Percentiles rank a stretch among this genome's conserved stretches.
phyloP scores from a whole-genome alignment of 176 grass and related monocot species.

The Oryza australiensis region DNA sequence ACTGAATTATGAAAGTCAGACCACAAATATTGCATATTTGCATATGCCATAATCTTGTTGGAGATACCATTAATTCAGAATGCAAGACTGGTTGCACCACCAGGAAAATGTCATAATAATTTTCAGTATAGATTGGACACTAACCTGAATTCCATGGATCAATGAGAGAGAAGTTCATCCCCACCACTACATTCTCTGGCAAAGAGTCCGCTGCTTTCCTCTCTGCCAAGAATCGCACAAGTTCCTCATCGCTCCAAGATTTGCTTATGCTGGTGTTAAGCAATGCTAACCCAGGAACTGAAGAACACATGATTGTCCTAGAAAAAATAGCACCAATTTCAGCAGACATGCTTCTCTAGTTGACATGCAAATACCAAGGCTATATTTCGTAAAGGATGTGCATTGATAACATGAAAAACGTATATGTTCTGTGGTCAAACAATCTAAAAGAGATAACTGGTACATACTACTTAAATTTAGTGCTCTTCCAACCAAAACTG shows the following conservation, averaged over 20 bases:
- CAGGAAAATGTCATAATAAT: neutral
- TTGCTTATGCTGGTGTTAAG: conserved; percentile 26
- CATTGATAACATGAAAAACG: neutral
- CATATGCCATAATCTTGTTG: neutral
- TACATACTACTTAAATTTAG: neutral
- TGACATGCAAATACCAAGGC: neutral
- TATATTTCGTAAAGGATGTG: neutral
- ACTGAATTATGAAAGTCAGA: neutral
- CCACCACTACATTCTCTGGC: conserved; percentile 39
- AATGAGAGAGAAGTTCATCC: conserved; percentile 12
- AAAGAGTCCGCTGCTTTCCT: conserved; percentile 35
- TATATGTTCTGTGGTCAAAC: neutral
- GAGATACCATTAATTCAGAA: neutral
- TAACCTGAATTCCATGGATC: conserved; percentile 47
- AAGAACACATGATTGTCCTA: conserved; percentile 39
- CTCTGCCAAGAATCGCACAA: conserved; percentile 44
- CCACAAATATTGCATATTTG: neutral
- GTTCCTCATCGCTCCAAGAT: conserved; percentile 48
- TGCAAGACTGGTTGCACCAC: conserved; percentile 16
- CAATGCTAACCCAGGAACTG: neutral
- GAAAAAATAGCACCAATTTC: neutral
- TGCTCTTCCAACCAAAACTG: neutral
- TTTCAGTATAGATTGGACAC: conserved; percentile 14
- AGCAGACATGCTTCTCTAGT: neutral
- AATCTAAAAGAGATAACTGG: neutral